These are phyloP conservation scores for Lactifluus piperatus DNA, from an alignment of 768 basidiomycete genomes.

Conservation along the genomic window DNA sequence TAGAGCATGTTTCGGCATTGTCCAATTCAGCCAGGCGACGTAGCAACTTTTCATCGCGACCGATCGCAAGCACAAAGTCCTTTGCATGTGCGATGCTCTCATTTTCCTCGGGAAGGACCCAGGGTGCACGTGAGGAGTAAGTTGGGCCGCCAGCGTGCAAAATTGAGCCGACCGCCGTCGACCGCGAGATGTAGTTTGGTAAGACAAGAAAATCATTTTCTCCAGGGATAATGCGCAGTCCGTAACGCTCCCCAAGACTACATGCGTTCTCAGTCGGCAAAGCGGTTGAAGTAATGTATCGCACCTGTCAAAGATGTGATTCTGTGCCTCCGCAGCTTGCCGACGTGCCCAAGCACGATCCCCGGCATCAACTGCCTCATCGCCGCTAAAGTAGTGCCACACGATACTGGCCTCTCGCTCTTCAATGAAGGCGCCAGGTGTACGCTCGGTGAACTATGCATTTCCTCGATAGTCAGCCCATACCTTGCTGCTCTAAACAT, in stretches of 20 bases:
- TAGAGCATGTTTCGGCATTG: constrained; percentile 60
- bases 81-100: constrained; percentile 31
- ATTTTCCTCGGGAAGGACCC: constrained; percentile 28
- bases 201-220: constrained; percentile 73
- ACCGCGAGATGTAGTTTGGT: constrained; percentile 75
- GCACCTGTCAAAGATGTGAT: constrained; percentile 82
- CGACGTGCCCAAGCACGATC: constrained; percentile 77
- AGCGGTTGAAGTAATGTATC: not conserved
- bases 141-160: constrained; percentile 53
- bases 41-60: constrained; percentile 72
- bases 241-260: constrained; percentile 75
- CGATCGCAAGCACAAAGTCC: constrained; percentile 56
- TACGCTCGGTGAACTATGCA: constrained; percentile 75
- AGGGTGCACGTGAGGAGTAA: constrained; percentile 30
- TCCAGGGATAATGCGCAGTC: constrained; percentile 76
- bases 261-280: not conserved
- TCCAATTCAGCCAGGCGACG: constrained; percentile 67
- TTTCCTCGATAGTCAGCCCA: not conserved
- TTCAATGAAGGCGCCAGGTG: constrained; percentile 78
- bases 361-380: constrained; percentile 26
- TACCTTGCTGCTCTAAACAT: not conserved
- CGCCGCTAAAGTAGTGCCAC: constrained; percentile 76
- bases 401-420: constrained; percentile 75
- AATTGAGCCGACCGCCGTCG: constrained; percentile 77
- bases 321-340: constrained; percentile 86